Percentiles rank a stretch among this genome's conserved stretches.
These are phyloP conservation scores for Lepidium africanum DNA, from an alignment of 345 rosid genomes.

Conservation along the genomic window DNA sequence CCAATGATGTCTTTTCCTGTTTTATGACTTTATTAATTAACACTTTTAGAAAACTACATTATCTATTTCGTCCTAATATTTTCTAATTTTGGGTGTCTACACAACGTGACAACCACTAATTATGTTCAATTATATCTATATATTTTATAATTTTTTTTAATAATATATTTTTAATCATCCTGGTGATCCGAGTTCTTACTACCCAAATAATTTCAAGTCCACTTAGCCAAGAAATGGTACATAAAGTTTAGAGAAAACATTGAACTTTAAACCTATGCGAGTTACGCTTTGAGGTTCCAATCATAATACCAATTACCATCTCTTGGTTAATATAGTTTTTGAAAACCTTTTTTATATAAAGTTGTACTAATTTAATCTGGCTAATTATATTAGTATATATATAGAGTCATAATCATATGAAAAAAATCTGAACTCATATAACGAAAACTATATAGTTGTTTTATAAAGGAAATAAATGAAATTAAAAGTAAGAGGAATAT, in stretches of 20 bases:
- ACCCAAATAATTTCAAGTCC: no score
- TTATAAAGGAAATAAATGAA: background rate
- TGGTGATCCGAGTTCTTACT: no score
- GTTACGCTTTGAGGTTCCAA: no score
- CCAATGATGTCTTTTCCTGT: constrained; percentile 11
- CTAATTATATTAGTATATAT: background rate
- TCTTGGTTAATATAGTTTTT: no score
- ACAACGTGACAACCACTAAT: constrained; percentile 52
- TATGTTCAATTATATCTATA: background rate
- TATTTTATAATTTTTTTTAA: background rate
- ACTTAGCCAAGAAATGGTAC: no score
- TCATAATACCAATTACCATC: no score
- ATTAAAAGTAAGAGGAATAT: background rate
- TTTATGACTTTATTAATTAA: background rate
- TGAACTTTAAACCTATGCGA: no score
- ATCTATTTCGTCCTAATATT: background rate
- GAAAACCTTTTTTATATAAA: no score
- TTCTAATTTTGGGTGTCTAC: background rate
- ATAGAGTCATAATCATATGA: background rate
- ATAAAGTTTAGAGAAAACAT: no score
- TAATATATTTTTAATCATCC: background rate
- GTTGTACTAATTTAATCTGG: background rate
- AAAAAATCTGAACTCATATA: background rate
- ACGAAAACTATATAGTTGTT: background rate
- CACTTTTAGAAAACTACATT: constrained; percentile 3